These are phyloP conservation scores for Pseudocercospora pini-densiflorae DNA, from an alignment of 2,329 filamentous ascomycete species.

Conservation along the genomic window DNA sequence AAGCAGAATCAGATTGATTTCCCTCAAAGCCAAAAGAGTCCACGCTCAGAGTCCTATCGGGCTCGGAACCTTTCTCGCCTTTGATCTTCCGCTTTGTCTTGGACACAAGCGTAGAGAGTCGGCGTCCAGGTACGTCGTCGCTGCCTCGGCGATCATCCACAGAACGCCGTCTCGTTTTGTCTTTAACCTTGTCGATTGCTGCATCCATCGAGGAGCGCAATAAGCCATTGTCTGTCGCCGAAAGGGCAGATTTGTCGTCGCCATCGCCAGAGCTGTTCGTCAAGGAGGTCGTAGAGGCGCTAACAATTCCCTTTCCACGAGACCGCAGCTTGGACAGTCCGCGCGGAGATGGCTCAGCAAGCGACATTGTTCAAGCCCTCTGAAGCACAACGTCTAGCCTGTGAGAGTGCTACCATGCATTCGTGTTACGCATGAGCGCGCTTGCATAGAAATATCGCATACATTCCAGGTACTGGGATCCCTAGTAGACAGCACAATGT, in stretches of 20 bases:
- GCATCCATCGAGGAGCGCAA: conserved; percentile 44
- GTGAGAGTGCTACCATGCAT: not conserved
- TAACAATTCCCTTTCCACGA: conserved; percentile 33
- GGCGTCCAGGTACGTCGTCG: conserved; percentile 45
- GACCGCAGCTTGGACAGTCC: conserved; percentile 37
- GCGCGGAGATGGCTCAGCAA: conserved; percentile 28
- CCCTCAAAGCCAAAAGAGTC: conserved; percentile 37
- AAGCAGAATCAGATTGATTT: conserved; percentile 37
- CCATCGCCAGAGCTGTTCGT: conserved; percentile 32
- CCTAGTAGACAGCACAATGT: not conserved
- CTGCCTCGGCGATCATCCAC: conserved; percentile 46
- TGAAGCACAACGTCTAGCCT: not conserved
- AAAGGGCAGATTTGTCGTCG: conserved; percentile 29
- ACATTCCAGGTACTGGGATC: conserved; percentile 5
- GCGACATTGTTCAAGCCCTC: not conserved
- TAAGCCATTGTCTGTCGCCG: conserved; percentile 26
- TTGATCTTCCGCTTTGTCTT: conserved; percentile 36
- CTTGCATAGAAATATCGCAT: not conserved
- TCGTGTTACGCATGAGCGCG: not conserved
- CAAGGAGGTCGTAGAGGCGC: conserved; percentile 37
- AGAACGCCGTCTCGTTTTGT: conserved; percentile 42
- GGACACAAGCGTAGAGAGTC: conserved; percentile 55
- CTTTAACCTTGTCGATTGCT: conserved; percentile 45
- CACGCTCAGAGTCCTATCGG: conserved; percentile 39
- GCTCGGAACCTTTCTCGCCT: conserved; percentile 14